Evolutionary conservation across 345 rosid genomes (phyloP).

Genomic region (Eucalyptus guilfoylei): DNA sequence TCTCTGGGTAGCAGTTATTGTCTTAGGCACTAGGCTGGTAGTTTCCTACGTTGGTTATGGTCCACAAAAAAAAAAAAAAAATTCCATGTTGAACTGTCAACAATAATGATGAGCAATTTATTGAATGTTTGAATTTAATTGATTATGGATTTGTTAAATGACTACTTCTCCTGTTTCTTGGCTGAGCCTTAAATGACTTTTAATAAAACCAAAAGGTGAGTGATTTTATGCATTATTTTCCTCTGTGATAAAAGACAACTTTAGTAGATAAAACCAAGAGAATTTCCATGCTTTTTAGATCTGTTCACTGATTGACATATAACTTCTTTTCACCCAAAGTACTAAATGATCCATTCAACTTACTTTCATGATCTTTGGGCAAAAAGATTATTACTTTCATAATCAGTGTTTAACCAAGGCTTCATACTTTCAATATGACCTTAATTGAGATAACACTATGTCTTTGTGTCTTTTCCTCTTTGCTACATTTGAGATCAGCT

Average conservation of each 20-base stretch:
- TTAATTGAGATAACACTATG: not conserved
- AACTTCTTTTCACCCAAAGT: not conserved
- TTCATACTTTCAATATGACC: not conserved
- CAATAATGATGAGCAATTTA: not conserved
- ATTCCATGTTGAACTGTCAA: not conserved
- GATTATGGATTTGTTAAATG: not conserved
- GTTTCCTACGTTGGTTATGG: not conserved
- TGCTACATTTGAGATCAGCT: not conserved
- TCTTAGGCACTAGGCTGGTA: not conserved
- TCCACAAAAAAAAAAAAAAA: not conserved
- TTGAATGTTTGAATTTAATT: not conserved
- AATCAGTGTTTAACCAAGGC: not conserved
- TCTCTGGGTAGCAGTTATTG: not conserved
- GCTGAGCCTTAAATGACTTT: not conserved
- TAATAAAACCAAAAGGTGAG: not conserved
- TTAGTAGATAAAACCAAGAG: not conserved
- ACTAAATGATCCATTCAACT: not conserved
- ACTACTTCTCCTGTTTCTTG: not conserved
- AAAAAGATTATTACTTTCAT: not conserved
- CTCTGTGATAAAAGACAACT: not conserved
- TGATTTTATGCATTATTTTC: not conserved
- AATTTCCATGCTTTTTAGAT: not conserved
- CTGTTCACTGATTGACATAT: not conserved
- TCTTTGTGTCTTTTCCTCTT: not conserved
- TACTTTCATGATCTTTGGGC: not conserved